Evolutionary conservation across 805 yeast genomes (phyloP).

Genomic region (Ogataea nonfermentans): DNA sequence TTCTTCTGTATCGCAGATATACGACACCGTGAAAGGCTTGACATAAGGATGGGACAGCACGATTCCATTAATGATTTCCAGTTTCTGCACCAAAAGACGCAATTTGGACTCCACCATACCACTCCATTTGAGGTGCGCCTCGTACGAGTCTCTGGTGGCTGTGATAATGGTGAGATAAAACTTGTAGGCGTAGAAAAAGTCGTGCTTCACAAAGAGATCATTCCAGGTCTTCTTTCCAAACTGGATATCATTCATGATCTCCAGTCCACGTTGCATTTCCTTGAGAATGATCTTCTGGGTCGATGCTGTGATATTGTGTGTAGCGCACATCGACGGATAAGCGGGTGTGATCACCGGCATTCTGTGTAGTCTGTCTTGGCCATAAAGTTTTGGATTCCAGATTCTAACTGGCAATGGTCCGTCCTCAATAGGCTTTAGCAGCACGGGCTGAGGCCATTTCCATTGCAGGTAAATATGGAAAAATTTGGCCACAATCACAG

Average conservation of each 20-base stretch:
- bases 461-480: slow-evolving; percentile 83
- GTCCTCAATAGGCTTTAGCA: slow-evolving; percentile 89
- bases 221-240: slow-evolving; percentile 68
- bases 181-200: slow-evolving; percentile 79
- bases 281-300: slow-evolving; percentile 77
- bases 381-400: slow-evolving; percentile 93
- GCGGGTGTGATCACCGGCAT: slow-evolving; percentile 99
- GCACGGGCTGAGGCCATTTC: slow-evolving; percentile 99
- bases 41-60: slow-evolving; percentile 87
- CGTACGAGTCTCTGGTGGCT: slow-evolving; percentile 67
- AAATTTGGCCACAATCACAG: slow-evolving; percentile 86
- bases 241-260: slow-evolving; percentile 65
- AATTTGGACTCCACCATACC: slow-evolving; percentile 91
- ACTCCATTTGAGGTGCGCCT: slow-evolving; percentile 86
- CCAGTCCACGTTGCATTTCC: slow-evolving; percentile 79
- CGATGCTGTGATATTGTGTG: slow-evolving; percentile 89
- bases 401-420: slow-evolving; percentile 95
- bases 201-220: slow-evolving; percentile 73
- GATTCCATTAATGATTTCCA: slow-evolving; percentile 75
- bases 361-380: slow-evolving; percentile 82
- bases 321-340: slow-evolving; percentile 98
- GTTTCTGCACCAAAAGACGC: slow-evolving; percentile 75
- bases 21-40: slow-evolving; percentile 64
- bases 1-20: slow-evolving; percentile 43
- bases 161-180: slow-evolving; percentile 83